These are phyloP conservation scores for Nelumbo lutea DNA, from an alignment of 164 flowering plant genomes.

Conservation along the genomic window DNA sequence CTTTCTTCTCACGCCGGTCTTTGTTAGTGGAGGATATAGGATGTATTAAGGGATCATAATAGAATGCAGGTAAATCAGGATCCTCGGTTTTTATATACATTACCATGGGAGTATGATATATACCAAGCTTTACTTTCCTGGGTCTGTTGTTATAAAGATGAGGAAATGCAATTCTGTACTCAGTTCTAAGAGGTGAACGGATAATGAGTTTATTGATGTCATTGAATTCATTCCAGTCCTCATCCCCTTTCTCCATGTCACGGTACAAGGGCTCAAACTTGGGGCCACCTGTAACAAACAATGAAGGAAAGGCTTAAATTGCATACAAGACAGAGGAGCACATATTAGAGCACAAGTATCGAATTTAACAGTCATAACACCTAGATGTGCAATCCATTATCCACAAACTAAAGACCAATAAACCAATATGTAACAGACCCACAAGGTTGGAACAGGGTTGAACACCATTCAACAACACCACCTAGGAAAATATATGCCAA, in stretches of 20 bases:
- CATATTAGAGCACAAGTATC: not conserved
- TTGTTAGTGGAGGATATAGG: slow-evolving; percentile 72
- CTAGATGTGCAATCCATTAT: too few species aligned
- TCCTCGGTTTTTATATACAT: slow-evolving; percentile 98
- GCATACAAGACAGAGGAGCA: not conserved
- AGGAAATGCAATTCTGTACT: slow-evolving; percentile 96
- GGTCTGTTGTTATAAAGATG: slow-evolving; percentile 98
- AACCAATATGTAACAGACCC: too few species aligned
- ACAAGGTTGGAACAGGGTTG: too few species aligned
- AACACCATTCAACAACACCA: not conserved
- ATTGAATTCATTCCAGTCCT: slow-evolving; percentile 99
- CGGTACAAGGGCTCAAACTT: slow-evolving; percentile 98
- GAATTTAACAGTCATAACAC: not conserved
- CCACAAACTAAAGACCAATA: too few species aligned
- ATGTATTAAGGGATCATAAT: slow-evolving; percentile 95
- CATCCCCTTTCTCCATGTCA: slow-evolving; percentile 99
- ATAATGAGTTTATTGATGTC: slow-evolving; percentile 96
- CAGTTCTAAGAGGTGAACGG: slow-evolving; percentile 93
- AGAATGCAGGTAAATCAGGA: slow-evolving; percentile 98
- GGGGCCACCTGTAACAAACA: slow-evolving; percentile 76
- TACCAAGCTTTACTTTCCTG: slow-evolving; percentile 81
- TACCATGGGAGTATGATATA: slow-evolving; percentile 93
- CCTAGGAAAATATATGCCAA: not conserved
- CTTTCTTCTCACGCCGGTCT: slow-evolving; percentile 67
- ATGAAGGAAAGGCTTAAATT: slow-evolving; percentile 5